Base-by-base conservation (phyloP, 169 alveolate species). In the Eimeria praecox region DNA sequence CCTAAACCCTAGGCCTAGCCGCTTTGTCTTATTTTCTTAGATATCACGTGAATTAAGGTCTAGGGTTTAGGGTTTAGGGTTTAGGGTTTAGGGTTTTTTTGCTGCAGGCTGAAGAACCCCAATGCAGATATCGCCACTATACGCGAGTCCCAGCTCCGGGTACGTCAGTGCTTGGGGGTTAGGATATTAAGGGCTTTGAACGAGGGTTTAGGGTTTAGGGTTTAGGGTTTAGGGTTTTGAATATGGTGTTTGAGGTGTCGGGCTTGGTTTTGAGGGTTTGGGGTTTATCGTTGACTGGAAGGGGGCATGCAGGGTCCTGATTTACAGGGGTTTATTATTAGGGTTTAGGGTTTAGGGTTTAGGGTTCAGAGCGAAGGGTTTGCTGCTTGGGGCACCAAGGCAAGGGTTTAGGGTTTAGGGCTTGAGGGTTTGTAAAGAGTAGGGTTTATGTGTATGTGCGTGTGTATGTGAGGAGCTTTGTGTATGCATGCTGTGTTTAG, bases 71-170 rank as follows among this genome's bases (percentile, higher is more conserved):
- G 87, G 62, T 3, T 38, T 18, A 77, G 59, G 87, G 86, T 75
- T 40, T 38, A 82, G 90, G 90, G 90, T 49, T 52, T 49, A 33
- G 40, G 24, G 90, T 20, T 49, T 22, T 18, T 18, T 33, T 27
- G 66, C 64, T 85, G 80, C 92, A 85, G 92, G 78, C 92, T 85
- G 40, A 85, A 85, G n/a, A 85, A 85, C 38, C 96, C 96, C 42
- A 87, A 92, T 33, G 96, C 96, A 22, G 96, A 92, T 42, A 92
- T 92, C 6, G 96, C 93, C 38, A 78, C 92, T 52, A 82, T 92
- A 6, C 83, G 96, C 73, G 96, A 92, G 54, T 78, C 92, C 20
- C 96, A 92, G 64, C 82, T 92, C 3, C 92, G 96, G 62, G 96
- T 92, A 52, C 40, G 94, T 24, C 35, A 52, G 5, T 80, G 33